A percentile compares a stretch with the other conserved stretches of the same genome.
Conservation (phyloP, 2,329 filamentous ascomycete species). For the Cytospora piceicola region DNA sequence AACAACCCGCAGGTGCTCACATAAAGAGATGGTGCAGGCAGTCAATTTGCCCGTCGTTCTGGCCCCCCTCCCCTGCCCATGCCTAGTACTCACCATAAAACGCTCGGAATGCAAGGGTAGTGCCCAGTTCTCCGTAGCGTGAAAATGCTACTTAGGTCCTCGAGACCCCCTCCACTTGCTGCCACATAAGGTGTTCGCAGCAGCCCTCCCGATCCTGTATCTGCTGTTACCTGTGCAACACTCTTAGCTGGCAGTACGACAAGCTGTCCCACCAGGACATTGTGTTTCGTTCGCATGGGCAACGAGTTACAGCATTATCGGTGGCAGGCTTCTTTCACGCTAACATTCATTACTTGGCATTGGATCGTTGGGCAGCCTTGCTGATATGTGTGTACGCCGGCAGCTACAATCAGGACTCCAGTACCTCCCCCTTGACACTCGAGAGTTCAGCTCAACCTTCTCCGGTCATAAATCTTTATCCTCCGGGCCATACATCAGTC, state of each 20-base stretch:
- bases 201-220: constrained; percentile 46
- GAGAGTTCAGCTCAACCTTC: constrained; percentile 56
- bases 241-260: constrained; percentile 51
- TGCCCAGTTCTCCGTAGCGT: constrained; percentile 26
- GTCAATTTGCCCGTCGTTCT: constrained; percentile 16
- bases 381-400: constrained; percentile 38
- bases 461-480: constrained; percentile 55
- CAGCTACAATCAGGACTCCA: constrained; percentile 61
- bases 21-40: constrained; percentile 21
- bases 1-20: constrained; percentile 16
- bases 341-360: constrained; percentile 32
- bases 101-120: constrained; percentile 28
- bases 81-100: constrained; percentile 14
- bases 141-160: constrained; percentile 26
- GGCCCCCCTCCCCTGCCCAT: constrained; percentile 12
- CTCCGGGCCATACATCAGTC: constrained; percentile 47
- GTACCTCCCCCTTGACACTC: constrained; percentile 56
- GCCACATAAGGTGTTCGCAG: constrained; percentile 38
- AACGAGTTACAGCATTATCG: constrained; percentile 35
- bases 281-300: constrained; percentile 34
- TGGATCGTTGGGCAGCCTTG: constrained; percentile 32
- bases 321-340: constrained; percentile 32
- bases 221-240: constrained; percentile 48
- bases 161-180: constrained; percentile 27
- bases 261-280: constrained; percentile 33